Conservation (phyloP, 2,329 filamentous ascomycete species). For the Pseudocercospora crystallina region DNA sequence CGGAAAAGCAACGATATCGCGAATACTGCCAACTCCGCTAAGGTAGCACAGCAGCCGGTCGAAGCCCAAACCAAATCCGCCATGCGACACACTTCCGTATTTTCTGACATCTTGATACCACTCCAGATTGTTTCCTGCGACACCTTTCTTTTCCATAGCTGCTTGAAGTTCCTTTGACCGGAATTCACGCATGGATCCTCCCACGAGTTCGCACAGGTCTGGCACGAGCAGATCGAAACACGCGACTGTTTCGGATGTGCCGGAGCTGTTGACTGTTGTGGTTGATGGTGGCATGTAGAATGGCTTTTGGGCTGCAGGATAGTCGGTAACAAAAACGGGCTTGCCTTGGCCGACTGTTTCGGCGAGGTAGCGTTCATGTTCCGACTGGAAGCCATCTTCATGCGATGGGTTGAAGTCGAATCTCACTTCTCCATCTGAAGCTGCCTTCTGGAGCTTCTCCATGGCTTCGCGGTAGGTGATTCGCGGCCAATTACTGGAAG, state of each 20-base stretch:
- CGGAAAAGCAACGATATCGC: conserved; percentile 84
- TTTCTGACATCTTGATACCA: conserved; percentile 89
- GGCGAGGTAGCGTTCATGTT: conserved; percentile 90
- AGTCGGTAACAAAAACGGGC: conserved; percentile 90
- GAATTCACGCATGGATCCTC: conserved; percentile 87
- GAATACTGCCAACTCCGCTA: conserved; percentile 75
- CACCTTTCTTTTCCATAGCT: conserved; percentile 69
- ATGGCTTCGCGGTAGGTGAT: conserved; percentile 83
- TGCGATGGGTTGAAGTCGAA: conserved; percentile 72
- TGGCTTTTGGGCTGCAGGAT: conserved; percentile 83
- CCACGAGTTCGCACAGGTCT: conserved; percentile 80
- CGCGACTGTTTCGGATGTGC: conserved; percentile 62
- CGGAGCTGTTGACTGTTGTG: conserved; percentile 12
- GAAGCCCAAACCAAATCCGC: conserved; percentile 87
- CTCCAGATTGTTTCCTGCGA: conserved; percentile 55
- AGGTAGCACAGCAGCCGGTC: conserved; percentile 84
- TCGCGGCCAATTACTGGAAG: conserved; percentile 73
- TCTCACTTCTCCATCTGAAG: conserved; percentile 39
- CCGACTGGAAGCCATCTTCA: conserved; percentile 75
- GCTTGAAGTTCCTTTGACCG: conserved; percentile 64
- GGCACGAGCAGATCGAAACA: conserved; percentile 90
- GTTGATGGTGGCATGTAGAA: conserved; percentile 77
- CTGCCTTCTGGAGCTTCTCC: conserved; percentile 58
- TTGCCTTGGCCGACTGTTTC: conserved; percentile 59
- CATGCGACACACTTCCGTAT: conserved; percentile 89